Conservation (phyloP, 345 rosid species). For the Abelmoschus esculentus region DNA sequence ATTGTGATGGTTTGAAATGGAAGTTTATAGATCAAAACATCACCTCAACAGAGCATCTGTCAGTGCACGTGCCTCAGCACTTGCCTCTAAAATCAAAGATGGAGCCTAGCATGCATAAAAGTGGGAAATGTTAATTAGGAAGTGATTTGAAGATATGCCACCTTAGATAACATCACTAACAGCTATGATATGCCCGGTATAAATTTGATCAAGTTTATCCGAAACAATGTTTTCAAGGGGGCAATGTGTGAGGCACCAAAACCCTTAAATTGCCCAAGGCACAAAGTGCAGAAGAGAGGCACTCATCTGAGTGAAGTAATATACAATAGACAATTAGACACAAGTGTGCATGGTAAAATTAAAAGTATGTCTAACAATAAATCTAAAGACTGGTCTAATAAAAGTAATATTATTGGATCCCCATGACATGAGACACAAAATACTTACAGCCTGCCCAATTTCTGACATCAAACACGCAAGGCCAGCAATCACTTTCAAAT, state of each 20-base stretch:
- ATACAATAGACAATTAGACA: not conserved
- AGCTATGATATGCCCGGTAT: not conserved
- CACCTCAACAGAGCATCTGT: slow-evolving; percentile 64
- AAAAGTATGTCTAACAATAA: not conserved
- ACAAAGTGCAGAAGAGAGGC: not conserved
- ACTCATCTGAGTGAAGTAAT: not conserved
- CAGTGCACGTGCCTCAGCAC: slow-evolving; percentile 66
- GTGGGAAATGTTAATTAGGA: slow-evolving; percentile 8
- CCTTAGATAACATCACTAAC: not conserved
- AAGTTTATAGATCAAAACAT: slow-evolving; percentile 13
- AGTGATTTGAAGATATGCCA: not conserved
- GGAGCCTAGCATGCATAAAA: slow-evolving; percentile 57
- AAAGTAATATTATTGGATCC: not conserved
- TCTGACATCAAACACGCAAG: slow-evolving; percentile 86
- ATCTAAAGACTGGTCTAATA: not conserved
- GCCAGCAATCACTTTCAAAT: slow-evolving; percentile 71
- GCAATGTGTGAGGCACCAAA: not conserved
- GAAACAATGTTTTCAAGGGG: not conserved
- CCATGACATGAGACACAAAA: slow-evolving; percentile 7
- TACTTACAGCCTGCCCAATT: slow-evolving; percentile 93
- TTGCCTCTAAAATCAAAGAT: slow-evolving; percentile 35
- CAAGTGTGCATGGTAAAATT: not conserved
- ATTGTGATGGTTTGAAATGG: not conserved
- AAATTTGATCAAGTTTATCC: not conserved
- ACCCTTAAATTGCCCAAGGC: not conserved